Evolutionary conservation across 345 rosid genomes (phyloP), one percentile per base, ranked within the genome.

Genomic region (Arabidopsis arenosa): DNA sequence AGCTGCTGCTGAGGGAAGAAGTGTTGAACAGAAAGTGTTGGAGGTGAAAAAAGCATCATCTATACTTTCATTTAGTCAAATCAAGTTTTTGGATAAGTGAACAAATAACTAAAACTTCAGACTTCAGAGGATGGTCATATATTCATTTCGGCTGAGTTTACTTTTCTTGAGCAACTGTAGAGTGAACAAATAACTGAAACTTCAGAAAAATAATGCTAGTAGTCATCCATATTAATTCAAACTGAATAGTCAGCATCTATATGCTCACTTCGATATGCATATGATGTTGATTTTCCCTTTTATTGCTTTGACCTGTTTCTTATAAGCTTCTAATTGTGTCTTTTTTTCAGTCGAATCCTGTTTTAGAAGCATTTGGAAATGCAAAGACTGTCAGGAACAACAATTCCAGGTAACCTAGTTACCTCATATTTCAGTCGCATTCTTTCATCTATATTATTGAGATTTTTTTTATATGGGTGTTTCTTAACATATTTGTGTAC

Each of bases 381-480:
- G 99, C 99, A 32, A 96, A 96, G 89, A 96, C 98, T 45, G 99
- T 96, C 71, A 83, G 96, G 80, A 96, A 96, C 81, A 96, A 96
- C 70, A 93, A 96, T 86, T 96, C 98, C 51, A 96, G 99, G 99
- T 93, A 62, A 63, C 78, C 57, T 56, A 43, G 26, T 36, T 28
- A 64, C 39, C 33, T 52, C 11, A 4, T 44, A 9, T 14, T 61
- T 52, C 7, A 51, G 23, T 23, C 6, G 33, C 41, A 72, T 49
- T 66, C n/a, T 13, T 48, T 49, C 26, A 39, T 56, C 33, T 45
- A 23, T 40, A 47, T 26, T 71, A 21, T 35, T 66, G 53, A 37
- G 10, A 6, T 26, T 70, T 17, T 26, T 5, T 2, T 13, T 5
- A 0, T 23, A 1, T 26, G 64, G 8, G 11, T 75, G 58, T 61